Evolutionary conservation across 1,139 yeast species (phyloP), one percentile per base, ranked within the genome.

Genomic region (Casaregolazyma suthepensis): DNA sequence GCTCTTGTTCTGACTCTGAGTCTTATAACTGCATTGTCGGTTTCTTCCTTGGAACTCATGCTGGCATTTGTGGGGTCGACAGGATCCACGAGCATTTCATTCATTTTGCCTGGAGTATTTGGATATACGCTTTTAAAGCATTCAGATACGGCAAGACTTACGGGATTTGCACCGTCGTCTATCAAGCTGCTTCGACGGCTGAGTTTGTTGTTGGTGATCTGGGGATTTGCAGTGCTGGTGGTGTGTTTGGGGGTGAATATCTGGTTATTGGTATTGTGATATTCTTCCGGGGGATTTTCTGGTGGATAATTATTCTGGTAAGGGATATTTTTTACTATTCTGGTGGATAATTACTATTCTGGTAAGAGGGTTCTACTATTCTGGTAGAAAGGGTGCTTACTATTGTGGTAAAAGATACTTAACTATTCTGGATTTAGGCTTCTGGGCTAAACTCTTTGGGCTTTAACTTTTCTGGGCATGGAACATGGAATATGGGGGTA

Each of bases 11-110:
- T 91, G 29, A 49, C 79, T 0, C 67, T 76, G 23, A 82, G 95
- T 29, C 89, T 86, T 64, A 58, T 81, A 18, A 78, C 88, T n/a
- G 96, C 98, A 0, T 75, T 86, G 42, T 71, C 84, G 1, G 94
- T 91, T 5, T 76, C 79, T 1, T 88, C 96, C 0, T 77, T 91
- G 60, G 97, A 90, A 51, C 83, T 82, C 54, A 95, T 93, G 42
- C 75, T 91, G 57, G 96, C 96, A 4, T 82, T 91, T 70, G 97
- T 91, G 5, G 98, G 98, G 1, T 85, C 96, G 2, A 91, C 97
- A 0, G 98, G 98, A 0, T 88, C 96, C 1, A 90, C 97, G 0
- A 85, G 96, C 13, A 91, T 91, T 55, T 87, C 96, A 15, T 91
- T 91, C 67, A 90, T 91, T 52, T 76, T 91, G 54, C 98, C 98